Evolutionary conservation across 1,284 basidiomycete genomes (phyloP).

Genomic region (Puccinia hordei): DNA sequence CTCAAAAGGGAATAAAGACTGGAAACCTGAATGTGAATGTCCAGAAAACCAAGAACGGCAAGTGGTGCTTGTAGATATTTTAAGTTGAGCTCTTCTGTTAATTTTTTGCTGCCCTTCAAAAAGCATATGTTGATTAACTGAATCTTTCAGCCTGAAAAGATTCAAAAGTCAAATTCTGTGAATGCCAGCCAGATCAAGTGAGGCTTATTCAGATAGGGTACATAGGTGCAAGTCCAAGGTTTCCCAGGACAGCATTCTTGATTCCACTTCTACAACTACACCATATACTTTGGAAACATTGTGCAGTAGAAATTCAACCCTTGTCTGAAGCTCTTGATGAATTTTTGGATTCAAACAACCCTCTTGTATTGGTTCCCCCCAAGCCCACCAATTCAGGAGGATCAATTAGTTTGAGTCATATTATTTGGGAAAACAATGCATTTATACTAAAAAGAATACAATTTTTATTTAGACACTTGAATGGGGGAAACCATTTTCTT

Average conservation of each 20-base stretch:
- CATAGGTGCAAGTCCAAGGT: neutral
- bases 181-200: slow-evolving; percentile 14
- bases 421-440: too few relatives aligned
- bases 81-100: neutral
- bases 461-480: neutral
- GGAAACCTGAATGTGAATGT: neutral
- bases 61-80: neutral
- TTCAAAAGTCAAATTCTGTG: neutral
- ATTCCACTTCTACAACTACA: slow-evolving; percentile 10
- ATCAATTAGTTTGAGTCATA: neutral
- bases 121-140: neutral
- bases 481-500: neutral
- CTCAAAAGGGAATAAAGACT: too few relatives aligned
- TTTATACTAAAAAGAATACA: too few relatives aligned
- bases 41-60: neutral
- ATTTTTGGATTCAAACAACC: slow-evolving; percentile 4
- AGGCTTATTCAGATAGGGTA: slow-evolving; percentile 28
- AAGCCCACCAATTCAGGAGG: neutral
- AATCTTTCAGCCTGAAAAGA: neutral
- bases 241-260: slow-evolving; percentile 4
- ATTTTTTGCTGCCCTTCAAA: neutral
- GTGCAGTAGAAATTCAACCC: neutral
- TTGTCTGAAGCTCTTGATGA: slow-evolving; percentile 22
- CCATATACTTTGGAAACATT: slow-evolving; percentile 30
- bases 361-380: neutral